phyloP scores from a whole-genome alignment of 2,329 filamentous ascomycete species.

The Beauveria medogensis region DNA sequence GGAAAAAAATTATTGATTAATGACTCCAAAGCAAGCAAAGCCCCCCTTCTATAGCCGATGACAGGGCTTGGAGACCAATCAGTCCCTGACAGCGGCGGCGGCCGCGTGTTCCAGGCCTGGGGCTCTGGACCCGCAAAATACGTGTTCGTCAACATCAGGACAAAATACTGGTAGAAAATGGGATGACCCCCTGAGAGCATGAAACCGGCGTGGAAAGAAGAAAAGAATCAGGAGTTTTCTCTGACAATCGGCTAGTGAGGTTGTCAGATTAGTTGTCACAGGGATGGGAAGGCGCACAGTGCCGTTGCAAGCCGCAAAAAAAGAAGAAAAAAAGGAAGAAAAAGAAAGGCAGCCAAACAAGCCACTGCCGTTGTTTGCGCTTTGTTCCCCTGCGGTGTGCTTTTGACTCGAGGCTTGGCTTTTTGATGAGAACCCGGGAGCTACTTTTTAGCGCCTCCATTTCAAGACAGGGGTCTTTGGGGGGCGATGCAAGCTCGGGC shows the following conservation, averaged over 20 bases:
- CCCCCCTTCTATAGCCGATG: background rate
- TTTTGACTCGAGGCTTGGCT: constrained; percentile 2
- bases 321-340: background rate
- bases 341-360: background rate
- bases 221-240: background rate
- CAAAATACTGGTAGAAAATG: background rate
- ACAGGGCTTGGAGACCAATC: constrained; percentile 4
- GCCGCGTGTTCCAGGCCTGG: constrained; percentile 1
- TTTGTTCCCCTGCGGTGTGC: background rate
- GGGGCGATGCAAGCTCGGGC: background rate
- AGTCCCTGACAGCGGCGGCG: background rate
- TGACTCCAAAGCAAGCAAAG: too few species aligned
- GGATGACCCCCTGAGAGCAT: background rate
- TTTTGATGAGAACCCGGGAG: background rate
- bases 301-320: background rate
- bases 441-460: constrained; percentile 1
- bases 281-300: background rate
- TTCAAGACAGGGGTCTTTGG: background rate
- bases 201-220: background rate
- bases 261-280: background rate
- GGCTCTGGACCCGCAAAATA: background rate
- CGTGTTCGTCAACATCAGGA: background rate
- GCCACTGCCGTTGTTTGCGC: background rate
- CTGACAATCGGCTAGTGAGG: background rate
- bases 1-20: too few species aligned